Base-by-base conservation (phyloP, 2,329 filamentous ascomycete species). In the Fusarium sp. region DNA sequence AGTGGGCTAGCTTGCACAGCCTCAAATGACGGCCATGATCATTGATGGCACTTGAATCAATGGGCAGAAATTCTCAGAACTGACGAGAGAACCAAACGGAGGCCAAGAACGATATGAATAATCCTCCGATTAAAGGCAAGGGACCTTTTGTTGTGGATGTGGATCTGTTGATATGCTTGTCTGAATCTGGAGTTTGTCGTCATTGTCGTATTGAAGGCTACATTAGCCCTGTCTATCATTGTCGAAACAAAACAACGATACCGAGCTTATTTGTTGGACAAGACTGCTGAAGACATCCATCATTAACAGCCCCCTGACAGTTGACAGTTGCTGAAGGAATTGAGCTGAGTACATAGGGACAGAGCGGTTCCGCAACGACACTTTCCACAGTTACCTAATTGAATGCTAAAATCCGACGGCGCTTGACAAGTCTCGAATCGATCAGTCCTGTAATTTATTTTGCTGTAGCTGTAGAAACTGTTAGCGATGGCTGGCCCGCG, bases 1-100 rank as follows among this genome's bases (percentile, higher is more conserved):
- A 55, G 52, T 65, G 53, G 66, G 52, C 46, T 61, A 67, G 47
- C 18, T 34, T 56, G 59, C 67, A 70, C 68, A 70, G 67, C 68
- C 68, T 71, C 68, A 71, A 65, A 71, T 44, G 42, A 55, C 61
- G 57, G 66, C 66, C 20, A 20, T 20, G 20, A 20, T 20, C 20
- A 20, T 20, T 20, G 56, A 44, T 44, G 41, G 41, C 8, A 22
- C 20, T 24, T 65, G 54, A 57, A 37, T 37, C 51, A 47, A 52
- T 30, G 42, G 55, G 40, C 51, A 66, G 55, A 52, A 57, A 40
- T 56, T 29, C 41, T 27, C 27, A 30, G 40, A 45, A 60, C 12
- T 22, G 7, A 37, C 24, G 25, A 52, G 25, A 52, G 29, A 47
- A 40, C 49, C 37, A 41, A 47, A 60, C 42, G 40, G 18, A 47